Evolutionary conservation across 805 yeast genomes (phyloP).

Genomic region (Pichia cabralensis): DNA sequence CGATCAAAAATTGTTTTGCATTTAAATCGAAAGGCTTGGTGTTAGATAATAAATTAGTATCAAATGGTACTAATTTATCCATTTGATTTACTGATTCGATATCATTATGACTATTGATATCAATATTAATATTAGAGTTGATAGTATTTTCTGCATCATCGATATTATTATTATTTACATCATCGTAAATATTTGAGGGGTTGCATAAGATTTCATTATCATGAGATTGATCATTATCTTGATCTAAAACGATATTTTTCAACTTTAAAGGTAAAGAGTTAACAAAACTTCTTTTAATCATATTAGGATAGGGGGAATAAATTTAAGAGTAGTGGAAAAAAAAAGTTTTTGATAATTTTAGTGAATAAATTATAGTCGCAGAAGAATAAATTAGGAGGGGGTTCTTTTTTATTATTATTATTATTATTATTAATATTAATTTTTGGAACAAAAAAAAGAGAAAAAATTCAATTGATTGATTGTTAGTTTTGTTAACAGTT

Average conservation of each 20-base stretch:
- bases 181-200: not conserved
- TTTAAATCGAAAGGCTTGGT: conserved; percentile 1
- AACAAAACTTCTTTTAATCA: conserved; percentile 17
- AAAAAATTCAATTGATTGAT: too few relatives aligned
- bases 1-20: conserved; percentile 9
- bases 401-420: too few relatives aligned
- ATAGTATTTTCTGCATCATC: not conserved
- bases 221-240: not conserved
- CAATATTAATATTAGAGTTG: not conserved
- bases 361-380: too few relatives aligned
- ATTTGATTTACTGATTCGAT: not conserved
- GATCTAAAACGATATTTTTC: conserved; percentile 8
- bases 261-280: conserved; percentile 13
- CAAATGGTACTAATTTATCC: conserved; percentile 1
- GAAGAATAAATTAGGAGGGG: too few relatives aligned
- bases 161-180: not conserved
- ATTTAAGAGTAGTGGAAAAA: too few relatives aligned
- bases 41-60: conserved; percentile 2
- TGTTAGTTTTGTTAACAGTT: too few relatives aligned
- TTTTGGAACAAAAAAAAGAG: too few relatives aligned
- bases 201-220: not conserved
- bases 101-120: not conserved
- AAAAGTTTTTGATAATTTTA: too few relatives aligned
- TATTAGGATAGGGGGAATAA: conserved; percentile 1
- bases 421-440: too few relatives aligned